phyloP scores from a whole-genome alignment of 2,329 filamentous ascomycete genomes.

The Penicillium sp. region DNA sequence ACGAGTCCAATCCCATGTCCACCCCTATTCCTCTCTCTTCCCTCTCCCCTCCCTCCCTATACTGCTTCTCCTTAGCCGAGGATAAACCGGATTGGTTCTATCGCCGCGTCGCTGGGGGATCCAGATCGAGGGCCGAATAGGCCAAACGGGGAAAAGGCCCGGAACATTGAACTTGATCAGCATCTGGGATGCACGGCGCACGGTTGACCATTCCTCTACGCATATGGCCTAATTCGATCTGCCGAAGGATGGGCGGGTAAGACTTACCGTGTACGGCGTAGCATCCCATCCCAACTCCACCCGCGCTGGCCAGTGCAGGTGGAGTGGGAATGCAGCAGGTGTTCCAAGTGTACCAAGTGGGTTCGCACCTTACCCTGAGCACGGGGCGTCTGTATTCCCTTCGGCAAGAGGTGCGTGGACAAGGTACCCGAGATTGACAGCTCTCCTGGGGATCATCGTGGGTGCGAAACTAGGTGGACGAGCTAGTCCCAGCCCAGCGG shows the following conservation, averaged over 20 bases:
- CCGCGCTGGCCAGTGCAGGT: slow-evolving; percentile 18
- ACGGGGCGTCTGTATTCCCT: slow-evolving; percentile 18
- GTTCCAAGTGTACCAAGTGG: slow-evolving; percentile 15
- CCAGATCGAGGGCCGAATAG: background rate
- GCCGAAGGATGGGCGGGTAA: slow-evolving; percentile 25
- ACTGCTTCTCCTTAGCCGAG: background rate
- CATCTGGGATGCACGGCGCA: slow-evolving; percentile 14
- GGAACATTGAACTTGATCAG: slow-evolving; percentile 11
- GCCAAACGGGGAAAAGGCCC: slow-evolving; percentile 5
- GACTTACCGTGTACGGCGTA: slow-evolving; percentile 30
- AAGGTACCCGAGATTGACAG: slow-evolving; percentile 17
- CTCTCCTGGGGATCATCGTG: slow-evolving; percentile 4
- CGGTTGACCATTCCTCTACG: slow-evolving; percentile 1
- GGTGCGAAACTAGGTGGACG: background rate
- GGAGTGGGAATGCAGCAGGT: background rate
- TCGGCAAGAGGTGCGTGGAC: slow-evolving; percentile 15
- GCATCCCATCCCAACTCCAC: slow-evolving; percentile 10
- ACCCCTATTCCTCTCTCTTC: background rate
- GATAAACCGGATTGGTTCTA: slow-evolving; percentile 8
- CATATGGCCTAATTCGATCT: slow-evolving; percentile 24
- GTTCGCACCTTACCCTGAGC: slow-evolving; percentile 10
- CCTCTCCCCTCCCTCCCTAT: background rate
- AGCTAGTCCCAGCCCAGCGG: background rate
- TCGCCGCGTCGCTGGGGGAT: slow-evolving; percentile 1
- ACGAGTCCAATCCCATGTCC: background rate